Evolutionary conservation across 2,329 filamentous ascomycete genomes (phyloP).

Genomic region (Clonostachys sp.): DNA sequence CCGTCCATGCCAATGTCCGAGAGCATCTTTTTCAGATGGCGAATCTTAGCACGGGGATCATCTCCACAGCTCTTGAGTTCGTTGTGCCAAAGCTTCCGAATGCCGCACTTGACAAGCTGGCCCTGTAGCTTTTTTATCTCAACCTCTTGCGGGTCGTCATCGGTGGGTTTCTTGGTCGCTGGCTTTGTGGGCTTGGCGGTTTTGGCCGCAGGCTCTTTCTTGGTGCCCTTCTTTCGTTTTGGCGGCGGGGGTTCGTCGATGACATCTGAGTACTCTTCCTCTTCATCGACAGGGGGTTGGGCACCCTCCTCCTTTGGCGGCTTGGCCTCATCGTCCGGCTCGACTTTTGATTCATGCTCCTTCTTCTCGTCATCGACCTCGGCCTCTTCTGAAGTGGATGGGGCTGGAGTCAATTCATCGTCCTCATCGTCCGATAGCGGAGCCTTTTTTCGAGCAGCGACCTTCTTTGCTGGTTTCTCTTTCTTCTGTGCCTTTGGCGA

Average conservation of each 20-base stretch:
- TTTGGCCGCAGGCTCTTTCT: conserved; percentile 16
- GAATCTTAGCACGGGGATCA: conserved; percentile 74
- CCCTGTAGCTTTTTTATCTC: conserved; percentile 87
- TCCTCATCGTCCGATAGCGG: conserved; percentile 6
- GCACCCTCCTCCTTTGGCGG: conserved; percentile 5
- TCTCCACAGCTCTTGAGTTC: conserved; percentile 73
- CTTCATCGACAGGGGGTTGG: conserved; percentile 17
- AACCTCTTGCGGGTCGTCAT: conserved; percentile 59
- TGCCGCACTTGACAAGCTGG: conserved; percentile 83
- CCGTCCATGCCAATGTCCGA: conserved; percentile 82
- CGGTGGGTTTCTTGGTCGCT: conserved; percentile 14
- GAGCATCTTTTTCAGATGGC: conserved; percentile 75
- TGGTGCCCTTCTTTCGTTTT: conserved; percentile 49
- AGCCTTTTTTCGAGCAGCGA: too few species aligned
- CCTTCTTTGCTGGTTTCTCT: too few species aligned
- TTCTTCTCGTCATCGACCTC: neutral
- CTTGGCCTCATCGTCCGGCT: neutral
- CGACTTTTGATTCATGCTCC: conserved; percentile 5
- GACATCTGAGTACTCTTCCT: conserved; percentile 45
- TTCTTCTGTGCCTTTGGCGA: neutral
- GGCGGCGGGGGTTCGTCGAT: conserved; percentile 66
- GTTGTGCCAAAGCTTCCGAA: conserved; percentile 86
- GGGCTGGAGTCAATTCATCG: conserved; percentile 3
- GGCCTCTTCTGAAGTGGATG: too few species aligned
- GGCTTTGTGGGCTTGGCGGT: conserved; percentile 9